phyloP scores from a whole-genome alignment of 805 yeast species.

The Cyberlindnera xishuangbannaensis region DNA sequence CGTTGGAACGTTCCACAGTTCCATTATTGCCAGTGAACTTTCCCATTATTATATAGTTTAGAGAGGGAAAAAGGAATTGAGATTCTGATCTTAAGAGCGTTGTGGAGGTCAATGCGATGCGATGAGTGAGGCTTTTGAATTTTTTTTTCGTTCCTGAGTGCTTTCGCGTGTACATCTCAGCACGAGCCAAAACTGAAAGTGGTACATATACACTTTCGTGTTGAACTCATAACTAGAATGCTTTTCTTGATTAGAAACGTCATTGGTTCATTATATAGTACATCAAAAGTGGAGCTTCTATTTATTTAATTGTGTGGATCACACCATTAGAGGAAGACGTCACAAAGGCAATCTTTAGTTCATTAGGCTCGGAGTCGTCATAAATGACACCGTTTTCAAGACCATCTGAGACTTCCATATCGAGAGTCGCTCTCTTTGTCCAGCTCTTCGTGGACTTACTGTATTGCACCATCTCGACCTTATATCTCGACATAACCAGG shows the following conservation, averaged over 20 bases:
- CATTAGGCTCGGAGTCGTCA: constrained; percentile 11
- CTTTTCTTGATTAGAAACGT: no score
- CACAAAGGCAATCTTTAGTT: constrained; percentile 6
- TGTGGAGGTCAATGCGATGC: constrained; percentile 2
- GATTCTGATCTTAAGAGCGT: no score
- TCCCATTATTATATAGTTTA: constrained; percentile 13
- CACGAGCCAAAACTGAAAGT: background rate
- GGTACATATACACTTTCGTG: no score
- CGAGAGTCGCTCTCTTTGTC: constrained; percentile 10
- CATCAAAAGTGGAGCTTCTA: no score
- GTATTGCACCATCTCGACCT: constrained; percentile 18
- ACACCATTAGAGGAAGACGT: no score
- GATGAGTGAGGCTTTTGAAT: constrained; percentile 3
- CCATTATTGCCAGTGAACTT: constrained; percentile 24
- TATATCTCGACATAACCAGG: constrained; percentile 4
- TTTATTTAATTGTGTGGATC: no score
- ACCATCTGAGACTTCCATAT: no score
- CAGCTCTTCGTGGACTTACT: constrained; percentile 18
- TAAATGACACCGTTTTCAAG: constrained; percentile 13
- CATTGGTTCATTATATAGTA: no score
- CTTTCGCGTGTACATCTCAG: constrained; percentile 10
- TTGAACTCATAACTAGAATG: no score
- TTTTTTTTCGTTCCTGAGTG: constrained; percentile 4
- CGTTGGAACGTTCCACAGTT: constrained; percentile 25
- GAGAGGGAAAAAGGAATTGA: background rate